A percentile compares a stretch with the other conserved stretches of the same genome.
Conservation (phyloP, 371 early-diverging fungal genomes). For the Mortierella sp. region DNA sequence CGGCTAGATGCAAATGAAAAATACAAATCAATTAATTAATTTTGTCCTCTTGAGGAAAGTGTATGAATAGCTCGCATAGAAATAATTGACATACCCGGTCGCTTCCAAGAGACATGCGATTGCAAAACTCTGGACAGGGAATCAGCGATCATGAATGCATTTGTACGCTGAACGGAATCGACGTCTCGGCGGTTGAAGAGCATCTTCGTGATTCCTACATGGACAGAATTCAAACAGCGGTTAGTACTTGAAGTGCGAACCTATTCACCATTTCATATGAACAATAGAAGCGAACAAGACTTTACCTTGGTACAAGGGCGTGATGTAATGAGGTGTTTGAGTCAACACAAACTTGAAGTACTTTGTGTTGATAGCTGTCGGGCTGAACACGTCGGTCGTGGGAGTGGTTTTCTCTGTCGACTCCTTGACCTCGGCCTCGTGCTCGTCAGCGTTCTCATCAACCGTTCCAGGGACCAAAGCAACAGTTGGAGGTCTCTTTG, state of each 20-base stretch:
- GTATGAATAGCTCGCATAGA: too few species aligned
- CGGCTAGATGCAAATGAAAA: background rate
- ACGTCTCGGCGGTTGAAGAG: slow-evolving; percentile 76
- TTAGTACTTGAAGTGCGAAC: background rate
- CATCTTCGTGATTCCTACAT: slow-evolving; percentile 73
- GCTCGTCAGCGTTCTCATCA: slow-evolving; percentile 35
- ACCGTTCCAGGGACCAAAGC: slow-evolving; percentile 32
- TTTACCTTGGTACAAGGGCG: slow-evolving; percentile 78
- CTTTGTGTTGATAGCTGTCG: slow-evolving; percentile 76
- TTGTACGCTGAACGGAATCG: slow-evolving; percentile 63
- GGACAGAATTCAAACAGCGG: background rate
- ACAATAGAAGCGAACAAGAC: background rate
- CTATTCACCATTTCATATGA: too few species aligned
- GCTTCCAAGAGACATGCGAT: slow-evolving; percentile 65
- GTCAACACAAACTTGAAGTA: slow-evolving; percentile 75
- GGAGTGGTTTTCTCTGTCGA: slow-evolving; percentile 29
- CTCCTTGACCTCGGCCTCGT: slow-evolving; percentile 41
- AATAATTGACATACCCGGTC: slow-evolving; percentile 32
- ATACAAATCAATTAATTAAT: background rate
- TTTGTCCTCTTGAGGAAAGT: background rate
- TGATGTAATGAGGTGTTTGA: slow-evolving; percentile 75
- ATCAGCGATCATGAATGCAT: slow-evolving; percentile 70
- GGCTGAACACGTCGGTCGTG: slow-evolving; percentile 65
- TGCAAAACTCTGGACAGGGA: slow-evolving; percentile 65
- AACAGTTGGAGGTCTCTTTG: slow-evolving; percentile 32